phyloP scores from a whole-genome alignment of 208 protist genomes.

The Leishmania braziliensis region DNA sequence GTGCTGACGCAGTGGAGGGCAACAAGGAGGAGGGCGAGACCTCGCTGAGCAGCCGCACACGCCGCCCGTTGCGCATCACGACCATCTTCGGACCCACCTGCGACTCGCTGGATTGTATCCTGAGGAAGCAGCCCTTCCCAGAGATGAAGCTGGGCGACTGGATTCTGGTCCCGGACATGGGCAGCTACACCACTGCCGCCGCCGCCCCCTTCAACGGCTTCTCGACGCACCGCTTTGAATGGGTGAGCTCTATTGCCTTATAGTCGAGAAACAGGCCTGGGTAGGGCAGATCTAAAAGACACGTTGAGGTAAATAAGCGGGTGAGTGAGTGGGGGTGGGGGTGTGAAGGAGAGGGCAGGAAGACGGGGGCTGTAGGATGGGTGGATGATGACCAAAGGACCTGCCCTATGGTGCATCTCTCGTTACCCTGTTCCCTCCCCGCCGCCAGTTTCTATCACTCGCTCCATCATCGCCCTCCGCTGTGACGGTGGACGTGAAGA shows the following conservation, averaged over 20 bases:
- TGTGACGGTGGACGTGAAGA: too few species aligned
- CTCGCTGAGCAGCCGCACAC: constrained; percentile 13
- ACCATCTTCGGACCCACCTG: constrained; percentile 90
- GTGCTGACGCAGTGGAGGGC: constrained; percentile 12
- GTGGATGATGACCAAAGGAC: background rate
- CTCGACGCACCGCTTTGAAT: constrained; percentile 50
- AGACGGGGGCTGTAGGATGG: too few species aligned
- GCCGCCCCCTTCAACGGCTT: constrained; percentile 87
- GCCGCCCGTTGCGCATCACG: constrained; percentile 48
- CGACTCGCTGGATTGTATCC: constrained; percentile 82
- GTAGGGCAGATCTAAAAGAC: background rate
- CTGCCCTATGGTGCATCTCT: too few species aligned
- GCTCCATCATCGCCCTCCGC: background rate
- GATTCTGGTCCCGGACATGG: constrained; percentile 79
- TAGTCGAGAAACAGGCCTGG: background rate
- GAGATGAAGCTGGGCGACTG: constrained; percentile 84
- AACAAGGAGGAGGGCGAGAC: constrained; percentile 25
- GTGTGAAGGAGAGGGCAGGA: too few species aligned
- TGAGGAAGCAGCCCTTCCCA: constrained; percentile 68
- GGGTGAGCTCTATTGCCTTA: constrained; percentile 43
- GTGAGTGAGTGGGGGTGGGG: background rate
- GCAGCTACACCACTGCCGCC: constrained; percentile 86
- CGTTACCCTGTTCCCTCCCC: background rate
- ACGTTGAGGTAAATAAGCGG: background rate
- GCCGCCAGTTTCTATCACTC: background rate